These are phyloP conservation scores for Haematococcus sp. DNA, from an alignment of 139 green algal species.

Conservation along the genomic window DNA sequence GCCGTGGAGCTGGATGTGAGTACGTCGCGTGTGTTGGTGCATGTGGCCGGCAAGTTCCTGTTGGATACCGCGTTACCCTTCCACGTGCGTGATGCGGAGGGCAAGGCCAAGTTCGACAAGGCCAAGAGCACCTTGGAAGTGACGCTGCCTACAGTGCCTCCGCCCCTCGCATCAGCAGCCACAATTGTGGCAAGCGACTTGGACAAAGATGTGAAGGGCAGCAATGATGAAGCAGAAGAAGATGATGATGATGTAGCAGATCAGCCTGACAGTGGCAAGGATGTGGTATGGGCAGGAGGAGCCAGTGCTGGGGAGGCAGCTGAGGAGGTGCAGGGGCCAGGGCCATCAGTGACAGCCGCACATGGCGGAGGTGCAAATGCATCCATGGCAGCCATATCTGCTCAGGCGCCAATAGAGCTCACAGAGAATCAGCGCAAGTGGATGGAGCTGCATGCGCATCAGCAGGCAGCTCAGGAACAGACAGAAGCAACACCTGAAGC, in stretches of 20 bases:
- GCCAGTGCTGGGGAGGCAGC: not conserved
- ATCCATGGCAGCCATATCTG: not conserved
- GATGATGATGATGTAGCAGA: not conserved
- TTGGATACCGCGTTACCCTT: constrained; percentile 48
- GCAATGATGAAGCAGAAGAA: not conserved
- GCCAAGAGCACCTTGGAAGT: constrained; percentile 44
- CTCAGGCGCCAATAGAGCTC: not conserved
- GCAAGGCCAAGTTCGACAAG: constrained; percentile 65
- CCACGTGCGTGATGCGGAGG: constrained; percentile 39
- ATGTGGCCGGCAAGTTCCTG: constrained; percentile 12
- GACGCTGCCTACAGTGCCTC: constrained; percentile 45
- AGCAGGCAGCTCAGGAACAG: not conserved
- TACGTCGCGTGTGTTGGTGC: not conserved
- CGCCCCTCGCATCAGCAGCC: constrained; percentile 16
- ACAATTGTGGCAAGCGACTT: not conserved
- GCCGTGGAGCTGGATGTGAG: constrained; percentile 53
- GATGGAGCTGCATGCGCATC: constrained; percentile 23
- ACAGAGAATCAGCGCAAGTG: constrained; percentile 40
- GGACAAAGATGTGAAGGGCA: not conserved
- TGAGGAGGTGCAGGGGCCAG: not conserved
- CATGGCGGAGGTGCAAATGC: too few relatives aligned
- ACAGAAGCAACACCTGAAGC: not conserved
- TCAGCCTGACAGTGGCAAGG: not conserved
- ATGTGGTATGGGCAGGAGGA: not conserved
- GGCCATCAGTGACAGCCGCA: not conserved